Evolutionary conservation across 805 yeast species (phyloP), one percentile per base, ranked within the genome.

Genomic region (Ogataea methylovora): DNA sequence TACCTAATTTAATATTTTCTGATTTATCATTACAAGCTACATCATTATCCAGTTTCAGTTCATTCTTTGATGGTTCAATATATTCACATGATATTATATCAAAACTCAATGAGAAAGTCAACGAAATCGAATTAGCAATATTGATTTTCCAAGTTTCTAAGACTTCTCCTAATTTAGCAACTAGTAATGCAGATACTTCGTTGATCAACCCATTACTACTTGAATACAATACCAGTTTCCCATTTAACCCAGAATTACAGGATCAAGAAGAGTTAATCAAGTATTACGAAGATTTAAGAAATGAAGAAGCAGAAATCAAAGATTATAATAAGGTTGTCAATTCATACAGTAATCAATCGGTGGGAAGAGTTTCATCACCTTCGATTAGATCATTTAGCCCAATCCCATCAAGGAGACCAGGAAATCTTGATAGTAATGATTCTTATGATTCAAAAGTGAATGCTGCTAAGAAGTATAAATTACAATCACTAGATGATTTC

Each of bases 401-500:
- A 22, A 9, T n/a, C 11, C 31, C 4, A 11, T 13, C 14, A 17
- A 16, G 23, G 15, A 24, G 27, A 24, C 17, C 21, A 13, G 23
- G 18, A 11, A 24, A 26, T 6, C 19, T 21, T 18, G 27, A 6
- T 13, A 13, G 19, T 7, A 12, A 14, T 25, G 33, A 20, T 12
- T 11, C 16, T 9, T n/a, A 17, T 14, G 31, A 31, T 21, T 23
- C 30, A 3, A 18, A 21, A 30, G 11, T 9, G 4, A 21, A 47
- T 14, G 45, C 46, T 21, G 60, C 56, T 10, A 61, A 56, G 42
- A 66, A 63, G 35, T 79, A 76, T 47, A 71, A 73, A 39, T 56
- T 83, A 25, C 94, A 85, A 53, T 82, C 88, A 37, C 60, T 88
- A 37, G 97, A 88, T 49, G 97, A 88, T 41, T 88, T 88, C 53